Conservation (phyloP, 1,284 basidiomycete genomes). For the Chondrostereum purpureum region DNA sequence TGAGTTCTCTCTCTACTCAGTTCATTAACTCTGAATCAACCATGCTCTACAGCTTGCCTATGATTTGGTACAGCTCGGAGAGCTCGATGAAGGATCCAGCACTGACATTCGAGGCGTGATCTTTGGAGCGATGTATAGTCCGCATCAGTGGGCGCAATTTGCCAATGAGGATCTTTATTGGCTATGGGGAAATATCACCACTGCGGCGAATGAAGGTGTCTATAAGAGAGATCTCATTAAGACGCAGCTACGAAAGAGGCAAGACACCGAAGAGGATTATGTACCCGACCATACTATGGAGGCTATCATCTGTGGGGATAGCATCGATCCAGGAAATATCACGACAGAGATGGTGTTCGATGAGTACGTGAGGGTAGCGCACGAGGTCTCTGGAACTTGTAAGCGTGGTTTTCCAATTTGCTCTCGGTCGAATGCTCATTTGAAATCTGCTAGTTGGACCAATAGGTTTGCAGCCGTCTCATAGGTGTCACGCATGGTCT, state of each 20-base stretch:
- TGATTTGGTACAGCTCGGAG: no score
- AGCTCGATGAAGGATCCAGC: no score
- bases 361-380: slow-evolving; percentile 11
- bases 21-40: no score
- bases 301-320: slow-evolving; percentile 15
- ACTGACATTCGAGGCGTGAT: background rate
- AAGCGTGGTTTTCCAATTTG: slow-evolving; percentile 19
- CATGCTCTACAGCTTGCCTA: no score
- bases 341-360: slow-evolving; percentile 15
- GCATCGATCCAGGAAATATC: slow-evolving; percentile 8
- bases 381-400: slow-evolving; percentile 16
- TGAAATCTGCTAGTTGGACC: background rate
- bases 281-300: no score
- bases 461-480: background rate
- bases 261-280: no score
- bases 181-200: background rate
- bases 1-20: background rate
- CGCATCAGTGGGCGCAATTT: background rate
- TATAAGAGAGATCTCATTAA: background rate
- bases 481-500: background rate
- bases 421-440: slow-evolving; percentile 16
- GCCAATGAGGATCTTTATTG: background rate
- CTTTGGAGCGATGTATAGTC: background rate
- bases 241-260: no score
- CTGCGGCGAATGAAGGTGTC: background rate